Evolutionary conservation across 768 basidiomycete genomes (phyloP), one percentile per base, ranked within the genome.

Genomic region (Naganishia onofrii): DNA sequence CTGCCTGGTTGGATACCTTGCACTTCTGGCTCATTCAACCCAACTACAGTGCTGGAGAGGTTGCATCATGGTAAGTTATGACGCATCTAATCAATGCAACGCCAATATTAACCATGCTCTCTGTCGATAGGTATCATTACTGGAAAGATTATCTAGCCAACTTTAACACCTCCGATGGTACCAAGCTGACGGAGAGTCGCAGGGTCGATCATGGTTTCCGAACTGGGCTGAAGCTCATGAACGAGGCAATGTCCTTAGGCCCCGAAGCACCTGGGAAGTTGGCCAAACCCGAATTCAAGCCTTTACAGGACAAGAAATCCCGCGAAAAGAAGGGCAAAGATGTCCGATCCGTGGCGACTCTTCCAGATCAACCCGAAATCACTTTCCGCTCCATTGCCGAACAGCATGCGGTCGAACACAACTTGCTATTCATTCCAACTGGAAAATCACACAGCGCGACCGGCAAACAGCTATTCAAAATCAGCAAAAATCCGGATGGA

Each of bases 311-410:
- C 48, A 76, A 82, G 5, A 72, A 71, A 57, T 77, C 81, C 6
- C 1, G 84, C 23, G 51, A 36, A 12, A 48, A 28, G 23, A 55
- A 88, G 0, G 81, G 86, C 9, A 53, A 66, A 23, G 85, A 87
- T 32, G 8, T 5, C 21, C 34, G 57, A 26, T 58, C 71, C 2
- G 34, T 67, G 64, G 56, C 71, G 10, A 44, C 66, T 4, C 46
- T n/a, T 57, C 72, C 70, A 9, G 58, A 53, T 17, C 66, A 70
- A 8, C 44, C 71, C 5, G 94, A 96, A 77, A 88, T 97, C 74
- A 94, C 93, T 1, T 98, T 98, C 86, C 86, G 90, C 21, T 86
- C 90, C 6, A 89, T 98, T 68, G 94, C 93, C 63, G 96, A 98
- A 80, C 95, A 96, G 31, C 89, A 84, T 76, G 91, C 90, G 2